These are phyloP conservation scores for Corniculantispora saksenae DNA, from an alignment of 2,329 filamentous ascomycete species.

Conservation along the genomic window DNA sequence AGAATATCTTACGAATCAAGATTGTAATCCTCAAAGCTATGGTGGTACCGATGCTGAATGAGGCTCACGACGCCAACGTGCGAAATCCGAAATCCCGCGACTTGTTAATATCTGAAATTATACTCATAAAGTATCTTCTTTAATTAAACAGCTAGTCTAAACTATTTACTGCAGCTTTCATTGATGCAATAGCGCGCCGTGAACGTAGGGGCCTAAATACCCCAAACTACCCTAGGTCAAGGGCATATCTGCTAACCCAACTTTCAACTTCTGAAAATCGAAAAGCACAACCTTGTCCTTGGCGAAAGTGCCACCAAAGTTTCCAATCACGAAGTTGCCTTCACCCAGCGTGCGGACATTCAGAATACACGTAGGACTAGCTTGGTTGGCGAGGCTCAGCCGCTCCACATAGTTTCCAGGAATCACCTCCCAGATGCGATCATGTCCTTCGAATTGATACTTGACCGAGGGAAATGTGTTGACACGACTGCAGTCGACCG, in stretches of 20 bases:
- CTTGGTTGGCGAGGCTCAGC: not conserved
- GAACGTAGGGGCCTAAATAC: no score
- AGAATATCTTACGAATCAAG: no score
- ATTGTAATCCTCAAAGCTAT: no score
- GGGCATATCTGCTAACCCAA: constrained; percentile 19
- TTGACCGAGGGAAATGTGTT: constrained; percentile 18
- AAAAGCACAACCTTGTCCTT: constrained; percentile 25
- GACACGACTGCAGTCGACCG: constrained; percentile 22
- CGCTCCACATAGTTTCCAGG: constrained; percentile 23
- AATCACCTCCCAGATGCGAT: constrained; percentile 20
- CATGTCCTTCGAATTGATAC: constrained; percentile 22
- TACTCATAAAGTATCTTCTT: no score
- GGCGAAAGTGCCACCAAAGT: constrained; percentile 25
- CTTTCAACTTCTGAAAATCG: constrained; percentile 20
- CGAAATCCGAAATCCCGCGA: no score
- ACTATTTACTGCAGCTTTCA: no score
- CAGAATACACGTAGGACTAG: constrained; percentile 23
- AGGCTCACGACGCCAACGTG: no score
- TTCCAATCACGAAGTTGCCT: constrained; percentile 24
- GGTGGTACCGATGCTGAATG: no score
- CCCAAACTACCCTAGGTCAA: not conserved
- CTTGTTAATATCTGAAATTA: no score
- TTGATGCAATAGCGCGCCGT: no score
- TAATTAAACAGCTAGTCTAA: no score
- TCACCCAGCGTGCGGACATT: constrained; percentile 23